Conservation (phyloP, 2,329 filamentous ascomycete genomes). For the Cladophialophora psammophila region DNA sequence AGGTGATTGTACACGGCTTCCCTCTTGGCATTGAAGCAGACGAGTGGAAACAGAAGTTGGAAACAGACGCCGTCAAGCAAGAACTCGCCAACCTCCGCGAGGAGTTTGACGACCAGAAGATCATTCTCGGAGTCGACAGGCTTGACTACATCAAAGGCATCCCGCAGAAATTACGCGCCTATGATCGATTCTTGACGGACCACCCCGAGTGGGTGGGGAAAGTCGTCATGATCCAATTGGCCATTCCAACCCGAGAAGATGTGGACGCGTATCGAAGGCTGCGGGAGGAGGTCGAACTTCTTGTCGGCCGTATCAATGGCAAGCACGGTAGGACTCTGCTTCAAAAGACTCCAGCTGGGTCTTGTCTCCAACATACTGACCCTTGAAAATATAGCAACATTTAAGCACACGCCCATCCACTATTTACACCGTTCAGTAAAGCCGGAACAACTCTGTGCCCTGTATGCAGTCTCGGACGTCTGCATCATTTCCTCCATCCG, state of each 20-base stretch:
- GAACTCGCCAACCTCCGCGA: constrained; percentile 79
- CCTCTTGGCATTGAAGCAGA: constrained; percentile 95
- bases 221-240: constrained; percentile 90
- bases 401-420: constrained; percentile 92
- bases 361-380: background rate
- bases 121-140: constrained; percentile 91
- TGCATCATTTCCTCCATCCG: constrained; percentile 89
- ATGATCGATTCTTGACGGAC: constrained; percentile 89
- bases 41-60: constrained; percentile 83
- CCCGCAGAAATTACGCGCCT: constrained; percentile 89
- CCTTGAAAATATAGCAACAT: constrained; percentile 63
- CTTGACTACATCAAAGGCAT: constrained; percentile 98
- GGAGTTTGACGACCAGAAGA: constrained; percentile 87
- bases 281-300: constrained; percentile 86
- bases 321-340: constrained; percentile 69
- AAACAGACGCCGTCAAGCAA: constrained; percentile 78
- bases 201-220: constrained; percentile 94
- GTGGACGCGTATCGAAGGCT: constrained; percentile 97
- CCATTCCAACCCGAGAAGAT: constrained; percentile 81
- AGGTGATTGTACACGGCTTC: constrained; percentile 86
- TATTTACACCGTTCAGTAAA: constrained; percentile 92
- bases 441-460: constrained; percentile 92
- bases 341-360: background rate
- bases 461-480: constrained; percentile 87
- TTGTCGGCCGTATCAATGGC: constrained; percentile 92